Evolutionary conservation across 306 rosid genomes (phyloP).

Genomic region (Dryas drummondii): DNA sequence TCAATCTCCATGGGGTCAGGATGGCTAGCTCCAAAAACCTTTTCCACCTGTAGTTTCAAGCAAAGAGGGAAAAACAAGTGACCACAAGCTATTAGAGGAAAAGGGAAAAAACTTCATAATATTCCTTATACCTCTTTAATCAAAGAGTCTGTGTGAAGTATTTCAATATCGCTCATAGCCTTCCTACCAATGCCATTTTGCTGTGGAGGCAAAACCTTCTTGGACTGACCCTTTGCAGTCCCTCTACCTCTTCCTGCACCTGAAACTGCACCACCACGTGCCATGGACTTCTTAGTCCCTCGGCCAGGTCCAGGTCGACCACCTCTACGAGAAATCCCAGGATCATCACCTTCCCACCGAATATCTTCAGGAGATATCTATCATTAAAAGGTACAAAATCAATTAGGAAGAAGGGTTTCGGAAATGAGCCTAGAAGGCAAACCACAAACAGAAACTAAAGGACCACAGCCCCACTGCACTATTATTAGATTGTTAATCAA

Average conservation of each 20-base stretch:
- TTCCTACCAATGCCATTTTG: conserved; percentile 71
- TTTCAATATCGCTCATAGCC: conserved; percentile 57
- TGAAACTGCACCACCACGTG: conserved; percentile 60
- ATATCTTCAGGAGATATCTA: conserved; percentile 80
- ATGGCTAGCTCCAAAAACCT: conserved; percentile 58
- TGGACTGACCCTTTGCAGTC: conserved; percentile 49
- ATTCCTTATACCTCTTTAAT: conserved; percentile 70
- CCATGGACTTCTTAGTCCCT: conserved; percentile 57
- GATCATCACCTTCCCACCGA: conserved; percentile 72
- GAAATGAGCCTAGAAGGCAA: neutral
- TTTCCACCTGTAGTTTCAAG: conserved; percentile 62
- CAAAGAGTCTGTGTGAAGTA: conserved; percentile 73
- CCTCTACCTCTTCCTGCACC: conserved; percentile 87
- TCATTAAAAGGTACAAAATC: conserved; percentile 23
- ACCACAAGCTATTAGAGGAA: conserved; percentile 2
- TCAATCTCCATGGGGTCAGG: conserved; percentile 70
- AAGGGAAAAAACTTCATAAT: neutral
- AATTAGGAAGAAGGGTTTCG: neutral
- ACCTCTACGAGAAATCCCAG: conserved; percentile 49
- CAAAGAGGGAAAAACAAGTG: conserved; percentile 16
- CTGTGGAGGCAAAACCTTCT: conserved; percentile 49
- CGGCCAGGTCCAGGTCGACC: conserved; percentile 61
- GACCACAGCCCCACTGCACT: neutral
- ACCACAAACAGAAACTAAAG: conserved; percentile 1
- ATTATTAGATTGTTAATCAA: neutral